These are phyloP conservation scores for Asclepias syriaca DNA, from an alignment of 257 asterid species.

Conservation along the genomic window DNA sequence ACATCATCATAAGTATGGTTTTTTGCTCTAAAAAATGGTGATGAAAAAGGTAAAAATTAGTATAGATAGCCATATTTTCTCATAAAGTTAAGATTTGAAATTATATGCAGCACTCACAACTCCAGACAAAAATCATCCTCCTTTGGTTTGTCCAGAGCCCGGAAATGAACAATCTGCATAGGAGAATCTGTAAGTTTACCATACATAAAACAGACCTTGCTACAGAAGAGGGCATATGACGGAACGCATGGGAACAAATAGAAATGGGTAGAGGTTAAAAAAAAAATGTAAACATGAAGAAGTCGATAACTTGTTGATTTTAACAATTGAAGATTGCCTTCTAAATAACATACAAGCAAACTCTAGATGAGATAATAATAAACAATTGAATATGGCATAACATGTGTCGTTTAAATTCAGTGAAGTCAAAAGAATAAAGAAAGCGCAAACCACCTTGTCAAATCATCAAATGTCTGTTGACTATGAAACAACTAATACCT, in stretches of 20 bases:
- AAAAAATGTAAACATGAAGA: background rate
- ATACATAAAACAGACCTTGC: background rate
- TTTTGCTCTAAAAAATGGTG: slow-evolving; percentile 56
- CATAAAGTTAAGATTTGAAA: slow-evolving; percentile 11
- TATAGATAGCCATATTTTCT: slow-evolving; percentile 17
- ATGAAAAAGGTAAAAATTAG: slow-evolving; percentile 16
- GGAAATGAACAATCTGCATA: slow-evolving; percentile 83
- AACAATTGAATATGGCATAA: background rate
- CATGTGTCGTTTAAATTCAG: background rate
- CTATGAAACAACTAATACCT: background rate
- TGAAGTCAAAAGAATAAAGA: background rate
- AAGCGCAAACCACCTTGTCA: background rate
- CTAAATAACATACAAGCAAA: background rate
- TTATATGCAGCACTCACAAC: slow-evolving; percentile 54
- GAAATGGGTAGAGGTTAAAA: no score
- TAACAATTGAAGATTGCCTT: background rate
- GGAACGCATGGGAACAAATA: background rate
- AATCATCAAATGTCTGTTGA: background rate
- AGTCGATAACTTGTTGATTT: background rate
- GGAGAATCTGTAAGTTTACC: background rate
- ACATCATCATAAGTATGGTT: slow-evolving; percentile 92
- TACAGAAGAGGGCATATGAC: background rate
- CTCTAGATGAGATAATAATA: background rate
- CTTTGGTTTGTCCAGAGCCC: slow-evolving; percentile 85
- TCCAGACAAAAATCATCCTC: slow-evolving; percentile 89